A percentile compares a stretch with the other conserved stretches of the same genome.
phyloP scores from a whole-genome alignment of 2,329 filamentous ascomycete species.

The Xylariaceae sp. region DNA sequence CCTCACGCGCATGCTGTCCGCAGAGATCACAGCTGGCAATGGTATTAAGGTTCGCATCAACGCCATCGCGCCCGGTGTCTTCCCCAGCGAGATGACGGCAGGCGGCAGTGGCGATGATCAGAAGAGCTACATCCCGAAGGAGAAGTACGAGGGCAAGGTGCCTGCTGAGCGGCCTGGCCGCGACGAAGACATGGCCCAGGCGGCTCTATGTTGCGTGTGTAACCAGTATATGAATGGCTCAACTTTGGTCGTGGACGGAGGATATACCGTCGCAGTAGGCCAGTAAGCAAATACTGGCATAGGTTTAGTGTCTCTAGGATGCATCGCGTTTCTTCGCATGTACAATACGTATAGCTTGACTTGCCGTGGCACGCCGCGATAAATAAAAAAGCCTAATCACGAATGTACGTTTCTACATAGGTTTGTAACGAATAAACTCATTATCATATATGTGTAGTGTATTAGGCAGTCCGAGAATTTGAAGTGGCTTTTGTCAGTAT shows the following conservation, averaged over 20 bases:
- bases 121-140: conserved; percentile 65
- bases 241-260: conserved; percentile 53
- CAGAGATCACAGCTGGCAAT: conserved; percentile 63
- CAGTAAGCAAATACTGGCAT: too few species aligned
- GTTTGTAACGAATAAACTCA: too few species aligned
- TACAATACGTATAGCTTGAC: too few species aligned
- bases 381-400: too few species aligned
- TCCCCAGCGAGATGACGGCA: conserved; percentile 76
- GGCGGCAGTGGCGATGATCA: conserved; percentile 53
- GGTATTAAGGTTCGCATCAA: conserved; percentile 72
- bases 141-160: conserved; percentile 65
- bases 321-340: too few species aligned
- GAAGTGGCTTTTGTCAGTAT: too few species aligned
- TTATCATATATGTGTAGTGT: too few species aligned
- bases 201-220: conserved; percentile 61
- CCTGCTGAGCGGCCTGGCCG: conserved; percentile 72
- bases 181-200: conserved; percentile 73
- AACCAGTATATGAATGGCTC: conserved; percentile 56
- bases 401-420: too few species aligned
- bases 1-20: conserved; percentile 67
- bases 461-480: too few species aligned
- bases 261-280: conserved; percentile 50
- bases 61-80: conserved; percentile 75
- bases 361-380: too few species aligned
- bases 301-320: too few species aligned